Percentiles rank a stretch among this genome's conserved stretches.
These are phyloP conservation scores for Coemansia sp. DNA, from an alignment of 192 early-diverging fungal species.

Conservation along the genomic window DNA sequence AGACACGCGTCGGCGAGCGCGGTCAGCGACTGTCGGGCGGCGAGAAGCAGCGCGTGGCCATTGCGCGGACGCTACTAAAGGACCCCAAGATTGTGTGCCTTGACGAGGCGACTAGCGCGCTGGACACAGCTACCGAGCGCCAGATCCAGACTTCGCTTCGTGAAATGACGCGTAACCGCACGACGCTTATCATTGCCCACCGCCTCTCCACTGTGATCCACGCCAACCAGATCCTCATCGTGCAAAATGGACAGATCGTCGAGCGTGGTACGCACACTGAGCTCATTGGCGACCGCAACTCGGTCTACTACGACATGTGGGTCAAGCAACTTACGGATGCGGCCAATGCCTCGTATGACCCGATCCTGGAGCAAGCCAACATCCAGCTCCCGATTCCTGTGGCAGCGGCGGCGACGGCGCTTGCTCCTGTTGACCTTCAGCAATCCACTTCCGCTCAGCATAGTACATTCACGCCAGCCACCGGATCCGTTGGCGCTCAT, in stretches of 20 bases:
- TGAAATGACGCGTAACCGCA: conserved; percentile 74
- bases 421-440: conserved; percentile 1
- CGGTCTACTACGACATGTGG: conserved; percentile 89
- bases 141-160: conserved; percentile 81
- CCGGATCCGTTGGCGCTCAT: not conserved
- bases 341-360: conserved; percentile 32
- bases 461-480: not conserved
- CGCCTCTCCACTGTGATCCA: conserved; percentile 81
- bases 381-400: conserved; percentile 23
- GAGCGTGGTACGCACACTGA: conserved; percentile 81
- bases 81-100: conserved; percentile 81
- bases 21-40: conserved; percentile 87
- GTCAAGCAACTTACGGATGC: conserved; percentile 77
- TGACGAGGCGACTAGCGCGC: conserved; percentile 91
- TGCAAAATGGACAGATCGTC: conserved; percentile 77
- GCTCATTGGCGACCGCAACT: conserved; percentile 55
- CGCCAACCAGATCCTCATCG: conserved; percentile 81
- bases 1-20: conserved; percentile 85
- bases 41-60: conserved; percentile 89
- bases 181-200: conserved; percentile 85
- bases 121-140: conserved; percentile 83
- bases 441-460: conserved; percentile 1
- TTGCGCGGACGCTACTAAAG: conserved; percentile 93
- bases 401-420: too few species aligned
- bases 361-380: conserved; percentile 19